phyloP scores from a whole-genome alignment of 805 yeast species.

The Ogataea siamensis region DNA sequence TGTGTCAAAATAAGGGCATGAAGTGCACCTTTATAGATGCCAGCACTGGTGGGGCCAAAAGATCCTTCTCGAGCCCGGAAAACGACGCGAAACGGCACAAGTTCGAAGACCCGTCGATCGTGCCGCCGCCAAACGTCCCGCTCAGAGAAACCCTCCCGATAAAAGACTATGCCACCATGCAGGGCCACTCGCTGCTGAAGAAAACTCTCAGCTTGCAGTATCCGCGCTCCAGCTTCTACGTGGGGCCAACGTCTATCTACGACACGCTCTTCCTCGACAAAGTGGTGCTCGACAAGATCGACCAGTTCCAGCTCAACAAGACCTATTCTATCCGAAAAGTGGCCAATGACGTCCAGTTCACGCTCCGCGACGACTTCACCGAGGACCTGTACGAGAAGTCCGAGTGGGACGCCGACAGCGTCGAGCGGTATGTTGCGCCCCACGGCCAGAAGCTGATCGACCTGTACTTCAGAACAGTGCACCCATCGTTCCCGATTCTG shows the following conservation, averaged over 20 bases:
- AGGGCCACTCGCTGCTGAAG: constrained; percentile 61
- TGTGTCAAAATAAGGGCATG: constrained; percentile 71
- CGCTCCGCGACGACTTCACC: constrained; percentile 76
- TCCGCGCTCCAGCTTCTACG: constrained; percentile 84
- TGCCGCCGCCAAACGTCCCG: constrained; percentile 38
- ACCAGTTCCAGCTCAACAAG: constrained; percentile 73
- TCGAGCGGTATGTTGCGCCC: constrained; percentile 86
- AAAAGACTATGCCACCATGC: constrained; percentile 64
- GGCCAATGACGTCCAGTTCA: constrained; percentile 70
- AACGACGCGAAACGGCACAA: constrained; percentile 30
- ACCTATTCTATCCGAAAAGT: constrained; percentile 74
- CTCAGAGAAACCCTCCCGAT: constrained; percentile 58
- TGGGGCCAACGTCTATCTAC: constrained; percentile 85
- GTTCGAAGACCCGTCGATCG: constrained; percentile 35
- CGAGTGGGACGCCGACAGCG: constrained; percentile 76
- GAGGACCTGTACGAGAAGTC: constrained; percentile 65
- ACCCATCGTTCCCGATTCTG: constrained; percentile 87
- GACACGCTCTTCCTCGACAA: constrained; percentile 68
- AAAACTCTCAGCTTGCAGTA: constrained; percentile 75
- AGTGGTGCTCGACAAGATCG: constrained; percentile 65
- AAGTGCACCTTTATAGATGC: constrained; percentile 74
- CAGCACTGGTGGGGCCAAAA: constrained; percentile 38
- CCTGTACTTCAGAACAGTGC: constrained; percentile 79
- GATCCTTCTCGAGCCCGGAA: constrained; percentile 33
- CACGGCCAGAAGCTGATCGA: constrained; percentile 82